Conservation (phyloP, 2,329 filamentous ascomycete species). For the Trichothecium sympodiale region DNA sequence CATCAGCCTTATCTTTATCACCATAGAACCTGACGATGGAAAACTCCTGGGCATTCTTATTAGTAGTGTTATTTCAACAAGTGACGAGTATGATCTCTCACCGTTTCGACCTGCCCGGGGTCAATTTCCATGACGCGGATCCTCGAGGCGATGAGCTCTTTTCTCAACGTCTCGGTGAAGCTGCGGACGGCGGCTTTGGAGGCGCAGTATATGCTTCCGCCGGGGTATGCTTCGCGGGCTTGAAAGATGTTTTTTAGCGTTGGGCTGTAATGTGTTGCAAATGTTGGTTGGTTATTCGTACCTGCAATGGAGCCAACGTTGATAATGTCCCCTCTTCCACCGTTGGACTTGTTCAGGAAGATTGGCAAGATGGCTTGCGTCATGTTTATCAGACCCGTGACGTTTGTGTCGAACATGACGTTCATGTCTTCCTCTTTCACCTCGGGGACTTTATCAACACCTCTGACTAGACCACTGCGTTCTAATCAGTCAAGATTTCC, state of each 20-base stretch:
- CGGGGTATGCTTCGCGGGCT: slow-evolving; percentile 69
- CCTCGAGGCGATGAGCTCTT: slow-evolving; percentile 69
- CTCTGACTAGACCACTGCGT: slow-evolving; percentile 72
- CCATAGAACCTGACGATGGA: slow-evolving; percentile 80
- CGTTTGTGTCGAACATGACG: slow-evolving; percentile 86
- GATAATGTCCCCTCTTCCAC: slow-evolving; percentile 84
- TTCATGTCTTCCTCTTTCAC: slow-evolving; percentile 76
- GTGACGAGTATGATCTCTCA: slow-evolving; percentile 24
- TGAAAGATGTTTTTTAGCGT: too few species aligned
- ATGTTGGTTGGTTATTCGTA: too few species aligned
- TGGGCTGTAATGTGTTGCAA: too few species aligned
- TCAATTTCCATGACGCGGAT: slow-evolving; percentile 83
- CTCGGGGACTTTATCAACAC: slow-evolving; percentile 72
- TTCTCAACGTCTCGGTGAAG: slow-evolving; percentile 74
- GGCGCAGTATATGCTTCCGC: slow-evolving; percentile 86
- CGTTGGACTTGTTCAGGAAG: slow-evolving; percentile 65
- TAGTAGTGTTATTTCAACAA: too few species aligned
- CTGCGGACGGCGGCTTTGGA: slow-evolving; percentile 80
- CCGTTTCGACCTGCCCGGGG: slow-evolving; percentile 85
- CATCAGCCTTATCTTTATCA: slow-evolving; percentile 80
- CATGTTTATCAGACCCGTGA: slow-evolving; percentile 91
- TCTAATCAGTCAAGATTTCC: neutral
- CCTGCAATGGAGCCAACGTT: slow-evolving; percentile 87
- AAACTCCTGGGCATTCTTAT: slow-evolving; percentile 51
- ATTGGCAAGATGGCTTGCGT: slow-evolving; percentile 81